Conservation (phyloP, 495 filamentous ascomycete species). For the Hypoxylon cercidicola region DNA sequence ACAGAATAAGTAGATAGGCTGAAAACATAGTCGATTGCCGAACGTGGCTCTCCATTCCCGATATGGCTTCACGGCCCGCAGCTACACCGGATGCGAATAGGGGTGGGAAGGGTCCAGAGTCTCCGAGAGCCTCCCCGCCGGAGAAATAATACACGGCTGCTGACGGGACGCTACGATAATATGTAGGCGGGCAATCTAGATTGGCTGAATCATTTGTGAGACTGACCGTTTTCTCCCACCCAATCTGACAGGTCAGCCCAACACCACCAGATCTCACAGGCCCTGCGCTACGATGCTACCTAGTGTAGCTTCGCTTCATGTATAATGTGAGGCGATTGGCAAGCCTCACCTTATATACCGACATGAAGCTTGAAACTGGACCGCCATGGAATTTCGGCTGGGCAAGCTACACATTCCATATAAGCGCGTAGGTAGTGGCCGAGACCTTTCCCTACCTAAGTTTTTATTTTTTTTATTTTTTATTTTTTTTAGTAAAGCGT, state of each 20-base stretch:
- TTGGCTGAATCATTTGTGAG: constrained; percentile 25
- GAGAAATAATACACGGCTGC: constrained; percentile 27
- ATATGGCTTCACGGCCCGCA: constrained; percentile 40
- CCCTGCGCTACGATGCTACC: constrained; percentile 32
- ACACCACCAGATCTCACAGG: constrained; percentile 31
- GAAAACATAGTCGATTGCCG: constrained; percentile 30
- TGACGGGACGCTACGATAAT: constrained; percentile 37
- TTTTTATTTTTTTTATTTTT: no score
- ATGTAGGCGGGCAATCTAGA: constrained; percentile 23
- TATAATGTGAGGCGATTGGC: constrained; percentile 21
- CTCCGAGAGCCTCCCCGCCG: constrained; percentile 18
- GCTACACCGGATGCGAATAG: constrained; percentile 11
- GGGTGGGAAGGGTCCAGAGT: constrained; percentile 10
- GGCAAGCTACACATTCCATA: constrained; percentile 7
- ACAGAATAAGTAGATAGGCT: constrained; percentile 40
- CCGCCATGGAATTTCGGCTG: constrained; percentile 10
- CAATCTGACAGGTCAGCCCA: constrained; percentile 26
- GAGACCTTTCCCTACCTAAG: neutral
- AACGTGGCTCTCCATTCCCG: constrained; percentile 21
- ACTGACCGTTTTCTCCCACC: constrained; percentile 2
- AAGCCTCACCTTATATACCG: constrained; percentile 28
- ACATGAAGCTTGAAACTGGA: constrained; percentile 4
- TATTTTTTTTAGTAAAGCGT: constrained; percentile 23
- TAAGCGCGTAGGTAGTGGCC: constrained; percentile 1
- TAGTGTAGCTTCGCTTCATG: constrained; percentile 25